Evolutionary conservation across 2,329 filamentous ascomycete genomes (phyloP).

Genomic region (Helotiales sp.): DNA sequence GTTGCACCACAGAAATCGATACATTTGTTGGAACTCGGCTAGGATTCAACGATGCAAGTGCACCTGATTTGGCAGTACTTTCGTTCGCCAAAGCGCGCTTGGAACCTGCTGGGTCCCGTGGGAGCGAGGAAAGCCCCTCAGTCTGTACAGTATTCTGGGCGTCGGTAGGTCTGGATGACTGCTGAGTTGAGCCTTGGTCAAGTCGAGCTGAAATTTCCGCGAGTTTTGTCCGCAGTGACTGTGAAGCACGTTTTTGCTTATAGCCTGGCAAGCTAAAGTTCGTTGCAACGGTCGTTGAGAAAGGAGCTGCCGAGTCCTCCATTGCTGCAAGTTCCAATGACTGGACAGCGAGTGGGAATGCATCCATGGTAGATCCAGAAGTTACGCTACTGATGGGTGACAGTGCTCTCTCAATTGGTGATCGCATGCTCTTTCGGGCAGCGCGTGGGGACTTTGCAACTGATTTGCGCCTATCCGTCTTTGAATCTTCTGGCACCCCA

Average conservation of each 20-base stretch:
- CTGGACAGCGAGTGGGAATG: slow-evolving; percentile 35
- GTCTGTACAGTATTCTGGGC: no score
- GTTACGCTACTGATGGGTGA: slow-evolving; percentile 29
- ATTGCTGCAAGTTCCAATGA: slow-evolving; percentile 28
- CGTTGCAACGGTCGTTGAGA: slow-evolving; percentile 36
- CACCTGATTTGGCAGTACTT: slow-evolving; percentile 6
- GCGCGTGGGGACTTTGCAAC: not conserved
- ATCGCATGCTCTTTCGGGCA: not conserved
- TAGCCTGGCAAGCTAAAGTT: slow-evolving; percentile 40
- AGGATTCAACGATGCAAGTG: not conserved
- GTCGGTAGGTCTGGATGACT: not conserved
- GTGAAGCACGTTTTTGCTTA: slow-evolving; percentile 24
- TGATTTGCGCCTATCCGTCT: not conserved
- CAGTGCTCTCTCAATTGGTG: slow-evolving; percentile 10
- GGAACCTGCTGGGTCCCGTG: no score
- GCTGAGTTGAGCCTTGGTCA: not conserved
- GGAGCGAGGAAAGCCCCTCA: no score
- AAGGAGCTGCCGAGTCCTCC: slow-evolving; percentile 13
- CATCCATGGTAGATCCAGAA: slow-evolving; percentile 29
- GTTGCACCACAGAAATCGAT: not conserved
- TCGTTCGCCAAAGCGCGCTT: no score
- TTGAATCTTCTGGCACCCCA: not conserved
- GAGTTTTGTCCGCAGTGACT: slow-evolving; percentile 9
- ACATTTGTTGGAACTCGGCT: not conserved
- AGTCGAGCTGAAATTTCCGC: not conserved